phyloP scores from a whole-genome alignment of 495 filamentous ascomycete species.

The Xanthoparmelia taractica region DNA sequence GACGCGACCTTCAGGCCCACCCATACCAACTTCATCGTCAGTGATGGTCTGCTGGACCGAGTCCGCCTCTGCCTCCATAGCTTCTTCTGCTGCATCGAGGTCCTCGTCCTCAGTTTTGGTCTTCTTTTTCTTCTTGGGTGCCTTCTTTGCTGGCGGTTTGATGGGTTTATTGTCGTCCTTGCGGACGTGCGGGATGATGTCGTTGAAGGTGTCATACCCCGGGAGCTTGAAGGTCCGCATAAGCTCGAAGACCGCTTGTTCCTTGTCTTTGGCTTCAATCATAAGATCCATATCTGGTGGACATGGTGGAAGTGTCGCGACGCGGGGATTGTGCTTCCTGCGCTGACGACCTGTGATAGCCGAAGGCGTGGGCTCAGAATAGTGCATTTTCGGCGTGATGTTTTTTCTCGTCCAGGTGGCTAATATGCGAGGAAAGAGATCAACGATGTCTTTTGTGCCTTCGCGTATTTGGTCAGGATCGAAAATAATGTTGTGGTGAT shows the following conservation, averaged over 20 bases:
- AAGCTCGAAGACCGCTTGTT: constrained; percentile 91
- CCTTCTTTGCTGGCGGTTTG: constrained; percentile 41
- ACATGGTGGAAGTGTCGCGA: constrained; percentile 73
- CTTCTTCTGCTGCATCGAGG: constrained; percentile 37
- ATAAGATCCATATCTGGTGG: constrained; percentile 80
- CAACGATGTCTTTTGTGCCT: constrained; percentile 74
- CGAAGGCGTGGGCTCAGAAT: constrained; percentile 67
- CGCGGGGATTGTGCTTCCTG: constrained; percentile 75
- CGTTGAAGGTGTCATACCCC: constrained; percentile 64
- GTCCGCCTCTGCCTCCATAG: constrained; percentile 31
- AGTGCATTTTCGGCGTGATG: constrained; percentile 95
- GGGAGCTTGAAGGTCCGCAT: constrained; percentile 82
- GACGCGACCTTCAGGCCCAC: constrained; percentile 74
- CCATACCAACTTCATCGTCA: constrained; percentile 77
- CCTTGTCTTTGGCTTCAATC: constrained; percentile 98
- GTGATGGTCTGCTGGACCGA: constrained; percentile 38
- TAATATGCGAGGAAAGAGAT: constrained; percentile 62
- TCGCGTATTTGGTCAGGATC: constrained; percentile 64
- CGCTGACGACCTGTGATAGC: constrained; percentile 70
- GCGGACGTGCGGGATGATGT: constrained; percentile 69
- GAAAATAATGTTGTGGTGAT: constrained; percentile 94
- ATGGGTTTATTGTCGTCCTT: constrained; percentile 67
- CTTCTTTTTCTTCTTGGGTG: constrained; percentile 42
- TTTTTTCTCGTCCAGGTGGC: constrained; percentile 81
- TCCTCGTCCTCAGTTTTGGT: constrained; percentile 44